Evolutionary conservation across 169 alveolate genomes (phyloP).

Genomic region (Plasmodium berghei): DNA sequence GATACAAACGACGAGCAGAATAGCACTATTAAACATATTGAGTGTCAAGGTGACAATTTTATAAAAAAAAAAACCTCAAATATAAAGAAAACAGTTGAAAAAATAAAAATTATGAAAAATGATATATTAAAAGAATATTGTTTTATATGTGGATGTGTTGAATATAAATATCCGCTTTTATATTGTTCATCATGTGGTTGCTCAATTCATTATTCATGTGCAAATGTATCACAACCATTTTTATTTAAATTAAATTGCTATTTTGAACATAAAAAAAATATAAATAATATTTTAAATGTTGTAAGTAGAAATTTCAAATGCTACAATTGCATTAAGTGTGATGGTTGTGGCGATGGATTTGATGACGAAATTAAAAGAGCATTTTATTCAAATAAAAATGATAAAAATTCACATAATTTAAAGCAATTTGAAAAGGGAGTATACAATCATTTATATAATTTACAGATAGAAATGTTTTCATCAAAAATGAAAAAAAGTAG

Average conservation of each 20-base stretch:
- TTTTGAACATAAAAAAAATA: conserved; percentile 50
- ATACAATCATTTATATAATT: conserved; percentile 33
- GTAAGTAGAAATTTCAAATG: conserved; percentile 60
- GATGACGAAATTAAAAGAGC: neutral
- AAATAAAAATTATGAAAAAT: conserved; percentile 22
- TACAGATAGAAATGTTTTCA: conserved; percentile 11
- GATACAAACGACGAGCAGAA: neutral
- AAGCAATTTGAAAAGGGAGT: conserved; percentile 5
- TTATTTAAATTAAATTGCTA: conserved; percentile 39
- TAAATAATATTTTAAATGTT: conserved; percentile 50
- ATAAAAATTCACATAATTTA: conserved; percentile 1
- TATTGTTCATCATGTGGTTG: conserved; percentile 49
- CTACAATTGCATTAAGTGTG: conserved; percentile 54
- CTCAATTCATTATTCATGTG: conserved; percentile 62
- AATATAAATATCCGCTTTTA: conserved; percentile 26
- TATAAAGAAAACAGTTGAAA: neutral
- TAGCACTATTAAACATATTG: neutral
- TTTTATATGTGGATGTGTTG: conserved; percentile 47
- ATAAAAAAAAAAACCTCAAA: neutral
- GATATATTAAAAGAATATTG: conserved; percentile 58
- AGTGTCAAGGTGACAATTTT: neutral
- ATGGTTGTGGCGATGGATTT: conserved; percentile 17
- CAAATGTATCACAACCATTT: conserved; percentile 45
- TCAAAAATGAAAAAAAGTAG: neutral
- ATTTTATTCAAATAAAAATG: conserved; percentile 15